phyloP scores from a whole-genome alignment of 306 rosid genomes.

The Pueraria montana region DNA sequence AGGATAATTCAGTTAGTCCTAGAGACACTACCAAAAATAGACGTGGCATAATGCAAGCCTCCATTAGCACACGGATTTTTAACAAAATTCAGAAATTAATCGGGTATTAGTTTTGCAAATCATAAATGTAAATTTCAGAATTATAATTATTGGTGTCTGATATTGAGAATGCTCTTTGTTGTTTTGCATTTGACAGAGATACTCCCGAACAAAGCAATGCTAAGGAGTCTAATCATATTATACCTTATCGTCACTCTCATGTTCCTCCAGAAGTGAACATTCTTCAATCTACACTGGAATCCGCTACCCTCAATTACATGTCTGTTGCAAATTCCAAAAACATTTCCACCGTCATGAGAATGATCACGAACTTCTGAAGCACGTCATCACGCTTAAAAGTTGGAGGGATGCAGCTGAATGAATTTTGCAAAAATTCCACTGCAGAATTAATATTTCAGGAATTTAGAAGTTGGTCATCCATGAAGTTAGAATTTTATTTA shows the following conservation, averaged over 20 bases:
- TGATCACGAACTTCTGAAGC: slow-evolving; percentile 52
- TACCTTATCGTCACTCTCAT: slow-evolving; percentile 27
- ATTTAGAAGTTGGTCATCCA: not conserved
- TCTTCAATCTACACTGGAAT: slow-evolving; percentile 45
- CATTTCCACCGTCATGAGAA: slow-evolving; percentile 41
- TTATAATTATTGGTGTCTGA: slow-evolving; percentile 6
- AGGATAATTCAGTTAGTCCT: slow-evolving; percentile 52
- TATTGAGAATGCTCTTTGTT: not conserved
- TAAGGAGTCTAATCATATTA: slow-evolving; percentile 28
- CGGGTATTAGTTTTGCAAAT: slow-evolving; percentile 39
- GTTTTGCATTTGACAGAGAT: slow-evolving; percentile 40
- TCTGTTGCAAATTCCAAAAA: slow-evolving; percentile 52
- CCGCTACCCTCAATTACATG: slow-evolving; percentile 34
- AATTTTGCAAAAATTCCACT: not conserved
- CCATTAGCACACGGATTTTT: slow-evolving; percentile 19
- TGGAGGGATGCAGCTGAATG: not conserved
- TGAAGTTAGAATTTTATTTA: not conserved
- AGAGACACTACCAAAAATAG: slow-evolving; percentile 38
- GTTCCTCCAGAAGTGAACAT: slow-evolving; percentile 30
- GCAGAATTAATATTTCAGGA: not conserved
- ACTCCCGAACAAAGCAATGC: slow-evolving; percentile 7
- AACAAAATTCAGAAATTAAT: slow-evolving; percentile 29
- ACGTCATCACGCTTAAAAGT: not conserved
- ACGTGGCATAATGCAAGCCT: slow-evolving; percentile 29
- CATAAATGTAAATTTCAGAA: not conserved